Evolutionary conservation across 1,284 basidiomycete genomes (phyloP), one percentile per base, ranked within the genome.

Genomic region (Microbotryum saponariae): DNA sequence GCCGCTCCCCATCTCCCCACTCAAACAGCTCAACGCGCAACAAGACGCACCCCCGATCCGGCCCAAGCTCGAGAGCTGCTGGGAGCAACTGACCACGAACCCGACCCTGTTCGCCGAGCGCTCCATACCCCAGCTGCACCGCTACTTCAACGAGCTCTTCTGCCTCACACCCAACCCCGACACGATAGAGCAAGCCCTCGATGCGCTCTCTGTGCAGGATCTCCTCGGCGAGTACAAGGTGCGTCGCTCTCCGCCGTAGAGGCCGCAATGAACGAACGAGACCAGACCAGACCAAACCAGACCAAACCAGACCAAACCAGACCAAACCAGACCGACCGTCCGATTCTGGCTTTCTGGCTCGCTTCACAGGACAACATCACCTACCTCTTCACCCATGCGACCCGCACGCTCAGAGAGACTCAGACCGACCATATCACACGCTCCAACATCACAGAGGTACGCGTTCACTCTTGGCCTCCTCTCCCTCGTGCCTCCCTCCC

Each of bases 81-180:
- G 67, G 67, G 33, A 56, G 42, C 21, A 51, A 33, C 56, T 64
- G 31, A 23, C 60, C 2, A 51, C 45, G 14, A 37, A 54, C 42
- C 60, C 65, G 8, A 16, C 16, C 51, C 45, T 61, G 8, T 67
- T 67, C 57, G 12, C 51, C 16, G 20, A 25, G 16, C 37, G 37
- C 4, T 42, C 37, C 9, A 42, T 42, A 12, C 18, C 20, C 0
- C 20, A 53, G 2, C 54, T 59, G 6, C 18, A 48, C 12, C 59
- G 60, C 53, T 69, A 62, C 56, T 69, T 62, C 52, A n/a, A 29
- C 29, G 71, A 72, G 27, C 58, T 72, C 44, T 72, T 68, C 56
- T 72, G 71, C 62, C 42, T 72, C 6, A 44, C 49, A 3, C 61
- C 65, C 4, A 59, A 61, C 29, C 18, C 29, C 3, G 21, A 23